Percentiles rank a stretch among this genome's conserved stretches.
Conservation (phyloP, 805 yeast genomes). For the Alloascoidea hylecoeti region DNA sequence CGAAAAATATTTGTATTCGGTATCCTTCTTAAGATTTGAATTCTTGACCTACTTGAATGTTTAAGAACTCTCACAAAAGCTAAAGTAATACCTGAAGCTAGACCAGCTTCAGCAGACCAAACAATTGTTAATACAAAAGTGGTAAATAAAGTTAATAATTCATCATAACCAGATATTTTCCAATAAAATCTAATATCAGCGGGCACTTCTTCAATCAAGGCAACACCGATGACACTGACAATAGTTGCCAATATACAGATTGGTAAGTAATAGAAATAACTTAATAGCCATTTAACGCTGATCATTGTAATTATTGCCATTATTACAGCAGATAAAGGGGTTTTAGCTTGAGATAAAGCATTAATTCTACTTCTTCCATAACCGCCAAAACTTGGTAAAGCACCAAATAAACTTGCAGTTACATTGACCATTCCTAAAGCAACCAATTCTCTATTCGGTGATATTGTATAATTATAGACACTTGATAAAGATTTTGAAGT, state of each 20-base stretch:
- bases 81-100: slow-evolving; percentile 72
- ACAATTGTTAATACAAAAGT: slow-evolving; percentile 51
- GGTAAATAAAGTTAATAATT: slow-evolving; percentile 51
- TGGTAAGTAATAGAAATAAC: slow-evolving; percentile 61
- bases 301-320: slow-evolving; percentile 68
- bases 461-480: slow-evolving; percentile 27
- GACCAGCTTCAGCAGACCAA: slow-evolving; percentile 80
- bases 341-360: slow-evolving; percentile 75
- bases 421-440: slow-evolving; percentile 75
- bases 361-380: slow-evolving; percentile 88
- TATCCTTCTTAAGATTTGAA: slow-evolving; percentile 66
- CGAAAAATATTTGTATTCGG: slow-evolving; percentile 47
- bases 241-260: slow-evolving; percentile 68
- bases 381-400: slow-evolving; percentile 90
- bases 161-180: slow-evolving; percentile 62
- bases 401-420: slow-evolving; percentile 36
- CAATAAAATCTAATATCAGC: slow-evolving; percentile 61
- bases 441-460: slow-evolving; percentile 84
- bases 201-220: slow-evolving; percentile 76
- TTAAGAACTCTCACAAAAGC: slow-evolving; percentile 69
- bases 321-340: slow-evolving; percentile 71
- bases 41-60: slow-evolving; percentile 70
- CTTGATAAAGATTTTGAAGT: no score
- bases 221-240: slow-evolving; percentile 63
- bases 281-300: slow-evolving; percentile 45